These are phyloP conservation scores for Phytophthora parvispora DNA, from an alignment of 352 stramenopile genomes.

Conservation along the genomic window DNA sequence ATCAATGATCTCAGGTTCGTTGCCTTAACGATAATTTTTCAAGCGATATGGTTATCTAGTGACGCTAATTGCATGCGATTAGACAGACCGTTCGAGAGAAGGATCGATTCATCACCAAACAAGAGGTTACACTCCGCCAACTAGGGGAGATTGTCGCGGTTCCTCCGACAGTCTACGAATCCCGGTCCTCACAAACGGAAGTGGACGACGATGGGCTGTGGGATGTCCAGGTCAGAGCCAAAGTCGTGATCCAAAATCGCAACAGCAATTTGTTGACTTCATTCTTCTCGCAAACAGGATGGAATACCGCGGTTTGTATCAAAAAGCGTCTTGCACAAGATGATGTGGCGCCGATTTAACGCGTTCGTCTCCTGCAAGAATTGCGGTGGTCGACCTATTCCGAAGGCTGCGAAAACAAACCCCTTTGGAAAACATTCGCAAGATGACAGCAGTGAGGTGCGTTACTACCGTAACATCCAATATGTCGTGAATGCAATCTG, in stretches of 20 bases:
- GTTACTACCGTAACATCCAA: too few species aligned
- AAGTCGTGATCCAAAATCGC: neutral
- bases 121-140: slow-evolving; percentile 54
- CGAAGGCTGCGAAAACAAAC: slow-evolving; percentile 33
- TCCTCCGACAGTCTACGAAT: slow-evolving; percentile 15
- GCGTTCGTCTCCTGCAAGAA: slow-evolving; percentile 80
- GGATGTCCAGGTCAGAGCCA: slow-evolving; percentile 55
- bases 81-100: slow-evolving; percentile 61
- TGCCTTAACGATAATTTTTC: neutral
- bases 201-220: slow-evolving; percentile 83
- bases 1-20: slow-evolving; percentile 71
- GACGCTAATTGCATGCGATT: neutral
- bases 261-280: neutral
- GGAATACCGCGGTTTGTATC: slow-evolving; percentile 72
- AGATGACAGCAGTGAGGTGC: slow-evolving; percentile 32
- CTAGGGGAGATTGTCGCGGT: slow-evolving; percentile 44
- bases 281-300: slow-evolving; percentile 37
- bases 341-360: slow-evolving; percentile 78
- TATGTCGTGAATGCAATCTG: neutral
- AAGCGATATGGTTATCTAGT: neutral
- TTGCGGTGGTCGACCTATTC: slow-evolving; percentile 62
- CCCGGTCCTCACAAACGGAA: slow-evolving; percentile 56
- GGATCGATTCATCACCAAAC: slow-evolving; percentile 54
- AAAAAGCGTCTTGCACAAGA: slow-evolving; percentile 48
- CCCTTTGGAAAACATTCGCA: slow-evolving; percentile 6